Evolutionary conservation across 78 protist species (phyloP), one percentile per base, ranked within the genome.

Genomic region (Creolimax fragrantissima): DNA sequence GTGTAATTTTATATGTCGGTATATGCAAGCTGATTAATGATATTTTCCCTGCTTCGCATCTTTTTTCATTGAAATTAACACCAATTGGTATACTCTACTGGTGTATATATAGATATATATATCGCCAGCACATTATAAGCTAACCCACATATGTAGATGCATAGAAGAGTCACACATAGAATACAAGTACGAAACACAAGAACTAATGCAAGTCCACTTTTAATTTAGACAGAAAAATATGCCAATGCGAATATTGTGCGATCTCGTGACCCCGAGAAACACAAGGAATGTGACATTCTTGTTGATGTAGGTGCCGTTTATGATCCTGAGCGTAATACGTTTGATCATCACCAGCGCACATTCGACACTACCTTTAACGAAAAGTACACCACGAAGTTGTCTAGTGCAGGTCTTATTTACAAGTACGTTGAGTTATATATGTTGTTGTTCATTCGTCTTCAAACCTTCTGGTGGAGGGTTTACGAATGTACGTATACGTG

Each of bases 271-370:
- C 85, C 84, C 3, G 91, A n/a, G 4, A 47, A 91, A 85, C 90
- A 95, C 37, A 94, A 42, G 17, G 35, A 11, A 42, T 43, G 90
- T 32, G 93, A 91, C 47, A 43, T 95, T 43, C 95, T 95, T 4
- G 96, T 96, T 39, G 98, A 97, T 89, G 98, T 97, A 11, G 98
- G 97, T 5, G 97, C 96, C 3, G 94, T 41, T 39, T 97, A 96
- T 83, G 96, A 96, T 89, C 85, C 95, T 17, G 42, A n/a, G 37
- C 35, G 44, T 41, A 83, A 83, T 83, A 83, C 94, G 45, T 97
- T 67, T 86, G 98, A 96, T 91, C 97, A 96, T 83, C 98, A 96
- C 92, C 98, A 97, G 95, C 94, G 95, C 24, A 96, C 96, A 24
- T 97, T 97, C 91, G 37, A 58, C 1, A 95, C 91, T 41, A 93